Evolutionary conservation across 768 basidiomycete genomes (phyloP).

Genomic region (Ramaria sp.): DNA sequence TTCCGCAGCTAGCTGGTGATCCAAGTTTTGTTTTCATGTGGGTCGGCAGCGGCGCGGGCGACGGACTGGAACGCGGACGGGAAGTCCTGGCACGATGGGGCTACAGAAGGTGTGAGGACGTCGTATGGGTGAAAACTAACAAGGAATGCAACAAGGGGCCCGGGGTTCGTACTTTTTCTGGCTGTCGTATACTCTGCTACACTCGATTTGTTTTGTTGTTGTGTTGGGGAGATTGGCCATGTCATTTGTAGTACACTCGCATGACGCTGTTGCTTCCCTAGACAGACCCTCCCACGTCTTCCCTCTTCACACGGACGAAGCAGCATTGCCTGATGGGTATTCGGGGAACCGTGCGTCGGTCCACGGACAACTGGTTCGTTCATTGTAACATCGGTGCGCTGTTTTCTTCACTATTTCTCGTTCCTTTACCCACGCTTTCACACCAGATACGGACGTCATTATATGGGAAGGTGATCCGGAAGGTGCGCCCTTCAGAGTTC

Average conservation of each 20-base stretch:
- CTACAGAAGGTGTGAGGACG: slow-evolving; percentile 89
- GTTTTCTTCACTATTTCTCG: slow-evolving; percentile 3
- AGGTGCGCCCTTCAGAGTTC: slow-evolving; percentile 18
- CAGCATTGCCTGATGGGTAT: slow-evolving; percentile 98
- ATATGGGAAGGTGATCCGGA: slow-evolving; percentile 89
- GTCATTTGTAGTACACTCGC: neutral
- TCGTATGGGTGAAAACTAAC: slow-evolving; percentile 98
- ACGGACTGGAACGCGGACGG: slow-evolving; percentile 84
- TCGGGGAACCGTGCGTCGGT: slow-evolving; percentile 88
- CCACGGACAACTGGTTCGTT: slow-evolving; percentile 92
- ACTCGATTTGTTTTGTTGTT: neutral
- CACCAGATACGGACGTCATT: slow-evolving; percentile 84
- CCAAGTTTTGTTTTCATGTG: slow-evolving; percentile 93
- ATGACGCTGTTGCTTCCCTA: slow-evolving; percentile 20
- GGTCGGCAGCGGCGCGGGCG: slow-evolving; percentile 87
- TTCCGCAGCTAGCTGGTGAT: slow-evolving; percentile 76
- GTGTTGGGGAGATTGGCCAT: neutral
- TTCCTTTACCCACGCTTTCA: neutral
- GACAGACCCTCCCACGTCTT: slow-evolving; percentile 81
- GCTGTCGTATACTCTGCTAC: neutral
- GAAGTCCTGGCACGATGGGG: slow-evolving; percentile 93
- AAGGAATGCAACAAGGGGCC: slow-evolving; percentile 58
- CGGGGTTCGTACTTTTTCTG: slow-evolving; percentile 39
- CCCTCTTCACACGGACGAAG: slow-evolving; percentile 81
- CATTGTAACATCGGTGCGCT: slow-evolving; percentile 91